Evolutionary conservation across 2,329 filamentous ascomycete species (phyloP).

Genomic region (Microcera coccophila): DNA sequence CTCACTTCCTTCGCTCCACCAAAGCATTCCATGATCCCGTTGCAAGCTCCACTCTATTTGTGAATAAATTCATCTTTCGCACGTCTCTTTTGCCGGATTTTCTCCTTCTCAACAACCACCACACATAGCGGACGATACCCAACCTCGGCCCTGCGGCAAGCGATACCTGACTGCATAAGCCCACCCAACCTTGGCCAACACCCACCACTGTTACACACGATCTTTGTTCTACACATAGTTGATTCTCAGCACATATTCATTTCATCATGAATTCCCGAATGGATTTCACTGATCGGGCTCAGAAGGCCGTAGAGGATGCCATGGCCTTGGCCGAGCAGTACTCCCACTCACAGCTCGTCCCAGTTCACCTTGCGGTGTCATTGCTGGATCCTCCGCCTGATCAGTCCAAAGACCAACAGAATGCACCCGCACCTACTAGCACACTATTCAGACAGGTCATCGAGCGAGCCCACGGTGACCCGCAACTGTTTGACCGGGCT

Average conservation of each 20-base stretch:
- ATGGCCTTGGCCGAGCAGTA: slow-evolving; percentile 86
- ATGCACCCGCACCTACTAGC: slow-evolving; percentile 61
- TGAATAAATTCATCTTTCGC: slow-evolving; percentile 23
- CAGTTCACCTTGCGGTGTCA: slow-evolving; percentile 82
- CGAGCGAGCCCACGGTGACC: slow-evolving; percentile 88
- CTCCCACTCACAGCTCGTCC: slow-evolving; percentile 83
- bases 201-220: slow-evolving; percentile 4
- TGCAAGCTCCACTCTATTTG: slow-evolving; percentile 19
- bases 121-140: slow-evolving; percentile 21
- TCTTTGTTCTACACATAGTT: slow-evolving; percentile 7
- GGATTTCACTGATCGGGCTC: slow-evolving; percentile 91
- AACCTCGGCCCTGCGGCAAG: slow-evolving; percentile 15
- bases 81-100: slow-evolving; percentile 7
- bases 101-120: slow-evolving; percentile 10
- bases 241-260: slow-evolving; percentile 3
- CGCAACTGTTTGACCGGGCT: slow-evolving; percentile 79
- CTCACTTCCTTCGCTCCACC: slow-evolving; percentile 14
- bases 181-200: neutral
- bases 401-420: slow-evolving; percentile 78
- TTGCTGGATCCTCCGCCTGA: slow-evolving; percentile 73
- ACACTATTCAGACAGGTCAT: slow-evolving; percentile 95
- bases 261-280: slow-evolving; percentile 67
- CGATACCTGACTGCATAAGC: slow-evolving; percentile 3
- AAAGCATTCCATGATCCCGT: slow-evolving; percentile 15
- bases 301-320: slow-evolving; percentile 84